Evolutionary conservation across 2,329 filamentous ascomycete genomes (phyloP), one percentile per base, ranked within the genome.

Genomic region (Trichophaea hybrida): DNA sequence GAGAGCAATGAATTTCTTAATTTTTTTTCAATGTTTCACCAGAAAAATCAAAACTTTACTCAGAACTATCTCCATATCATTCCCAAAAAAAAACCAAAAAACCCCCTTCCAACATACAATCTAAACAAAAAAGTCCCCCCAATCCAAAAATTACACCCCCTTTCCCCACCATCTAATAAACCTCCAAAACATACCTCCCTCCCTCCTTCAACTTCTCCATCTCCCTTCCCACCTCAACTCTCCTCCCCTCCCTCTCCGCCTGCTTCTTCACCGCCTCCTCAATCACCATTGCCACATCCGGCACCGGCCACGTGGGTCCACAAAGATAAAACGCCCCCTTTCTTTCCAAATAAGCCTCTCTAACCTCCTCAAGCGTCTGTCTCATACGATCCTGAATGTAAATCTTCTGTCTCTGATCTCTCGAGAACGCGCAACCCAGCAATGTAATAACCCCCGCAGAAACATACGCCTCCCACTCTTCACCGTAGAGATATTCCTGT

Each of bases 371-470:
- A 61, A 97, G 75, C 0, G 85, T 88, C 79, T 97, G 80, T 60
- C 93, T 80, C 93, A 98, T 98, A 66, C 90, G 82, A 72, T 98
- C 93, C 77, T 98, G 93, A 70, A 98, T 98, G 75, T 98, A 98
- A 66, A 98, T 95, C 83, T 98, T 98, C 76, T 96, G 80, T 13
- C 88, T 86, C 79, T 98, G 93, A 72, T 98, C 93, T 71, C 93
- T 85, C 61, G 88, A 94, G 78, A 98, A 98, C 48, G 93, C 93
- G 55, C 88, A 83, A 56, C 93, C 93, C 55, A 98, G 81, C 46
- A 95, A 80, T 0, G 93, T 98, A 72, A 98, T 90, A 68, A 98
- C 88, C 55, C 93, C 93, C 0, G 93, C 89, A 62, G 90, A 91
- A 70, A 93, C 82, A 74, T 98, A 98, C 0, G 93, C 93, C 74